Evolutionary conservation across 192 early-diverging fungal species (phyloP), one percentile per base, ranked within the genome.

Genomic region (Rhizoclosmatium sp.): DNA sequence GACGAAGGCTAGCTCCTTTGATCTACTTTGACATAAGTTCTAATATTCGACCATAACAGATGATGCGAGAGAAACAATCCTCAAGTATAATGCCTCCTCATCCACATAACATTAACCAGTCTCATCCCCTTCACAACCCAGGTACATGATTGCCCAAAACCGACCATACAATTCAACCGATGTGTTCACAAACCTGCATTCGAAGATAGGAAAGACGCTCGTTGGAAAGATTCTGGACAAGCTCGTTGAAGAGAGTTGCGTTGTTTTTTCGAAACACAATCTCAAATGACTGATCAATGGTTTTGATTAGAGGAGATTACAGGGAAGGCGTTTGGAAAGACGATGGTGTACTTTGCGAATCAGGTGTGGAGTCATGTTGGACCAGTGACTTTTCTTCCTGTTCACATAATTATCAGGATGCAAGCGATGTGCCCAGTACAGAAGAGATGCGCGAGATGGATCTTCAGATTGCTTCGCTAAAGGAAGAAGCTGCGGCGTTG

Each of bases 161-260:
- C 69, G 86, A 31, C 86, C 86, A 5, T 87, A 87, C 76, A 83
- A 79, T 61, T 80, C 86, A 1, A 72, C 71, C 9, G 86, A 87
- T 61, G 78, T 87, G 1, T 84, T 80, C 78, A 81, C 78, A 23
- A 87, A 87, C 71, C 68, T 84, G 58, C 75, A 79, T 40, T 79
- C 79, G n/a, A 71, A 74, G 78, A 69, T 82, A 12, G 77, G 77
- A 5, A 84, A 85, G 54, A 64, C 77, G 10, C 66, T 58, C 44
- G 83, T 87, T 12, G 49, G 47, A n/a, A 85, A 85, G 65, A 58
- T 72, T 2, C 75, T 87, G 40, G 48, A 77, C 39, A 51, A 81
- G 41, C 76, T 87, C 21, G 80, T 71, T 0, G 82, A 87, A 81
- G 82, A 85, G 23, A 54, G 83, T 82, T 42, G 10, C 65, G 49